These are phyloP conservation scores for Musa itinerans DNA, from an alignment of 176 grass and related monocot species.

Conservation along the genomic window DNA sequence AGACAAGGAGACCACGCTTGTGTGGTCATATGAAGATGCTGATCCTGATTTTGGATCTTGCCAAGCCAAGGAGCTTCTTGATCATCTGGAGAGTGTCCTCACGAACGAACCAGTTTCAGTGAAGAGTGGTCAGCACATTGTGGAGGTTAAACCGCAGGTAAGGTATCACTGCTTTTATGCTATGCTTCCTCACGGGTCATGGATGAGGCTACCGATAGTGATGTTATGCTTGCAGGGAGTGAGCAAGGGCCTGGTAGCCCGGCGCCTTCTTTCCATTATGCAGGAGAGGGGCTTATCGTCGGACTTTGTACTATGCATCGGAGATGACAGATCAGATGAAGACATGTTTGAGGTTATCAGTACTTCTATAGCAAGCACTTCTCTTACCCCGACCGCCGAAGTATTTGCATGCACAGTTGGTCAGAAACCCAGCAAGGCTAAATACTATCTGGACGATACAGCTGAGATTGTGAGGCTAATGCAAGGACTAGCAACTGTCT, in stretches of 20 bases:
- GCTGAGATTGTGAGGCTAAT: constrained; percentile 83
- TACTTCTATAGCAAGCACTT: constrained; percentile 23
- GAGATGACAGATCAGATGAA: constrained; percentile 84
- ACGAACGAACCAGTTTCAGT: constrained; percentile 80
- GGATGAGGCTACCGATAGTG: background rate
- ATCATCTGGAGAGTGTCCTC: constrained; percentile 73
- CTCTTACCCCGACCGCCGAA: constrained; percentile 39
- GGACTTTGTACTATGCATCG: constrained; percentile 82
- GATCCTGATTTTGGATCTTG: constrained; percentile 94
- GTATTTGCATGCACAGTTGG: constrained; percentile 91
- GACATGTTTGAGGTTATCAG: constrained; percentile 91
- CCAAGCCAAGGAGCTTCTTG: constrained; percentile 87
- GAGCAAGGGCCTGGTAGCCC: constrained; percentile 72
- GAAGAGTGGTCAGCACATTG: constrained; percentile 52
- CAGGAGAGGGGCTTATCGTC: constrained; percentile 38
- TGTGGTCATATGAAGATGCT: constrained; percentile 87
- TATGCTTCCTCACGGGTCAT: too few relatives aligned
- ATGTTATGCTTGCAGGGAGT: constrained; percentile 44
- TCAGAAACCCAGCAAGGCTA: constrained; percentile 82
- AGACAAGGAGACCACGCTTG: constrained; percentile 60
- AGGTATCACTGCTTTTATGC: background rate
- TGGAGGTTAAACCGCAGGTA: constrained; percentile 89
- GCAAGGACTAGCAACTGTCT: constrained; percentile 68
- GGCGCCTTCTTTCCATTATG: constrained; percentile 42
- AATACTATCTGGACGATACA: constrained; percentile 75